Evolutionary conservation across 148 eudicot species (phyloP).

Genomic region (Vaccinium macrocarpon): DNA sequence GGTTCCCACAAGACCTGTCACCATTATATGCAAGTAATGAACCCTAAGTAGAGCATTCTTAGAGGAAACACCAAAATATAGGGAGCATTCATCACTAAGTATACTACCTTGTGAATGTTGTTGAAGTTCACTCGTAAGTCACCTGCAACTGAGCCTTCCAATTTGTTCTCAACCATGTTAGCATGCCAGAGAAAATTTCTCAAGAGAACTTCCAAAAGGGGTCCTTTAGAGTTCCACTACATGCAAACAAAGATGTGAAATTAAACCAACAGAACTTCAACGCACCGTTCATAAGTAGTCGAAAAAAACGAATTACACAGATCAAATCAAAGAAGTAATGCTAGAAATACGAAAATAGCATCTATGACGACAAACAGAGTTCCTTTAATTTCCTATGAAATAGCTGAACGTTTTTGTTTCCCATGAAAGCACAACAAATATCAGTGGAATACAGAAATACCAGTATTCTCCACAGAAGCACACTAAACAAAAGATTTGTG

Average conservation of each 20-base stretch:
- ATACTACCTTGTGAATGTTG: slow-evolving; percentile 92
- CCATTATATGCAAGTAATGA: slow-evolving; percentile 16
- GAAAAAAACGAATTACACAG: neutral
- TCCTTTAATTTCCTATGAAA: neutral
- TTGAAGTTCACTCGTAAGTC: slow-evolving; percentile 81
- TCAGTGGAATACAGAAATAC: neutral
- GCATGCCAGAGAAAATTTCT: slow-evolving; percentile 41
- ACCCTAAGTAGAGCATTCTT: slow-evolving; percentile 5
- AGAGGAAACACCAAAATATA: neutral
- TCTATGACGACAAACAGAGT: neutral
- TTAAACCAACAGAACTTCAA: neutral
- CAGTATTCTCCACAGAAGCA: neutral
- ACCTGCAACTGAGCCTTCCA: slow-evolving; percentile 43
- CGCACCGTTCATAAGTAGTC: neutral
- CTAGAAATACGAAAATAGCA: neutral
- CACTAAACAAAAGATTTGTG: neutral
- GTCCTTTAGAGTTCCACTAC: slow-evolving; percentile 83
- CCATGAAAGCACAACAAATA: neutral
- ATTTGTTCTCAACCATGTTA: slow-evolving; percentile 33
- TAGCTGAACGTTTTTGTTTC: neutral
- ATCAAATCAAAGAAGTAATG: neutral
- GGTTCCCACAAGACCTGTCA: slow-evolving; percentile 95
- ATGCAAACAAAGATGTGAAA: slow-evolving; percentile 17
- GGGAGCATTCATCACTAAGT: neutral
- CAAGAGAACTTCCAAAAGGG: slow-evolving; percentile 62